phyloP scores from a whole-genome alignment of 2,329 filamentous ascomycete genomes.

The Colletotrichum sp. region DNA sequence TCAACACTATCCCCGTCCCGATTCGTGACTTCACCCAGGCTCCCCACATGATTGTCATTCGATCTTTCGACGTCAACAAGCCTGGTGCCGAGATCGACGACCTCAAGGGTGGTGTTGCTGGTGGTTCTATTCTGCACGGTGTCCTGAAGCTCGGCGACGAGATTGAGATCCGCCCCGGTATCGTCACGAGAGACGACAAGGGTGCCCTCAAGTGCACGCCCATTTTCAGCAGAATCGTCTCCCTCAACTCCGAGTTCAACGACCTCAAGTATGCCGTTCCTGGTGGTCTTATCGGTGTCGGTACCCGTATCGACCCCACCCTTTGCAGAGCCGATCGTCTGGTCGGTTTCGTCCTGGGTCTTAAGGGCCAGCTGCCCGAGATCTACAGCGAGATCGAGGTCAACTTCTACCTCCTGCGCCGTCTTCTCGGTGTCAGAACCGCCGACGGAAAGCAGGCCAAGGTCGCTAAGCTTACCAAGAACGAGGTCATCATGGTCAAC shows the following conservation, averaged over 20 bases:
- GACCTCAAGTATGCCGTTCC: conserved; percentile 98
- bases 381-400: conserved; percentile 99
- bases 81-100: conserved; percentile 98
- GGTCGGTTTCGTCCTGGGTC: conserved; percentile 95
- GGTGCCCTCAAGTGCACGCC: conserved; percentile 96
- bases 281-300: conserved; percentile 96
- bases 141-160: conserved; percentile 97
- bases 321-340: conserved; percentile 98
- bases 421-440: conserved; percentile 94
- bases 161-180: conserved; percentile 98
- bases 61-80: conserved; percentile 99
- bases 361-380: conserved; percentile 90
- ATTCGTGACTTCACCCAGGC: conserved; percentile 88
- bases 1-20: conserved; percentile 93
- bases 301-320: conserved; percentile 95
- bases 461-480: conserved; percentile 97
- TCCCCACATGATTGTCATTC: conserved; percentile 98
- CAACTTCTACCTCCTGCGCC: conserved; percentile 97
- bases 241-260: conserved; percentile 94
- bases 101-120: conserved; percentile 96
- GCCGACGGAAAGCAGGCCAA: conserved; percentile 99
- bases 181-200: conserved; percentile 92
- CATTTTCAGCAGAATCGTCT: conserved; percentile 94
- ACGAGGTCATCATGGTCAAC: conserved; percentile 99
- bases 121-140: conserved; percentile 95